Base-by-base conservation (phyloP, 2,329 filamentous ascomycete species). In the Colletotrichum sidae region DNA sequence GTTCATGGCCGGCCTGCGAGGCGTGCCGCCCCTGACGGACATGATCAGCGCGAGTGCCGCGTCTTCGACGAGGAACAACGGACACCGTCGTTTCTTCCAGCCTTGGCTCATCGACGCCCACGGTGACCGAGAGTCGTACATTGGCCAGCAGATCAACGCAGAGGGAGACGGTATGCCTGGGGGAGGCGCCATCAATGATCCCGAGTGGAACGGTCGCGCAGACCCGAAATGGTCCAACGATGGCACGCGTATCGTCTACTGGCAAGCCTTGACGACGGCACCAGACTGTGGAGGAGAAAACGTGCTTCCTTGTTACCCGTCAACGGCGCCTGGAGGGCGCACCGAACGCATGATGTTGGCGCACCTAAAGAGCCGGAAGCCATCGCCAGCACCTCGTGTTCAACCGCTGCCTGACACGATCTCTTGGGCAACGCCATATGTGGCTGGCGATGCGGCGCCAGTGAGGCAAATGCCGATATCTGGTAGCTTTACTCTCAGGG, bases 161-260 rank as follows among this genome's bases (percentile, higher is more conserved):
- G 77, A 65, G 2, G 73, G 74, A 5, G 69, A 74, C 46, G 72
- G 70, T 4, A 8, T 55, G 2, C 60, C 55, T 0, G 74, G 65
- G 5, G 66, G 61, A 8, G 78, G 77, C 0, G 74, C 67, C 37
- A 59, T 79, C 12, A 77, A 79, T 53, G 78, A 81, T 52, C 76
- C 80, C 0, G 73, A 79, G 9, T 82, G 81, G 80, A 82, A 82
- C 63, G 79, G 73, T 4, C 70, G 70, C 4, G 81, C 80, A 7
- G 80, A 82, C 64, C 81, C 78, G 2, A 72, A 69, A 7, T 80
- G 72, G 56, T 78, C 76, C 7, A 69, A 68, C 2, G 80, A 82
- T 63, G 75, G 75, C 1, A 81, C 79, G 0, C 67, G 71, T 1
- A 75, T 82, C n/a, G 77, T 77, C 1, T 83, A 79, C 57, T 79